Evolutionary conservation across 371 early-diverging fungal genomes (phyloP), one percentile per base, ranked within the genome.

Genomic region (Gilbertella persicaria): DNA sequence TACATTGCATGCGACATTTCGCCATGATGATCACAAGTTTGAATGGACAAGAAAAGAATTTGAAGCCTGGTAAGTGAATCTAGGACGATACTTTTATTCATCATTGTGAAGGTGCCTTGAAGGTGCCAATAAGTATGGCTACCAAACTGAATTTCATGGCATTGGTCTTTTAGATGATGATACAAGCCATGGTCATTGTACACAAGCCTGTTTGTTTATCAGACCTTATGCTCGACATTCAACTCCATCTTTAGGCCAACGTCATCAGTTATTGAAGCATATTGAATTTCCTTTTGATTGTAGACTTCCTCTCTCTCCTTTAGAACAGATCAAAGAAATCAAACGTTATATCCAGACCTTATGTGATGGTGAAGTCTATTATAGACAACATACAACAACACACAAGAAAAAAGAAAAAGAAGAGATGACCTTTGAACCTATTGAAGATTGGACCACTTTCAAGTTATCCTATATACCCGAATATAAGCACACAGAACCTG

Each of bases 31-130:
- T 64, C 97, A 96, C 69, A 84, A 87, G 52, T 96, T 94, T 68
- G 97, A 96, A 75, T 95, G 95, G 97, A 91, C 94, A 6, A 78
- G 94, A 7, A 55, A 61, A 24, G 85, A 94, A 63, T 96, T 96
- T 67, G 61, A 86, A 58, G 40, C 53, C 3, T 96, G 95, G 95
- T 88, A 74, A 40, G 20, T 45, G 37, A 5, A 9, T 37, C 13
- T 47, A 44, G n/a, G 8, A 14, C 14, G 13, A 41, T 28, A 37
- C 33, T 20, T 40, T 28, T 16, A 26, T 50, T n/a, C 40, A 35
- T 24, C 45, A 16, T 28, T n/a, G n/a, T n/a, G n/a, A n/a, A 78
- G 74, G 81, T 80, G 88, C 29, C 43, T 60, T 2, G 24, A 41
- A 4, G 80, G 78, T 0, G 92, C 91, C 0, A 17, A 45, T 1